phyloP scores from a whole-genome alignment of 306 rosid genomes.

The Medicago lupulina region DNA sequence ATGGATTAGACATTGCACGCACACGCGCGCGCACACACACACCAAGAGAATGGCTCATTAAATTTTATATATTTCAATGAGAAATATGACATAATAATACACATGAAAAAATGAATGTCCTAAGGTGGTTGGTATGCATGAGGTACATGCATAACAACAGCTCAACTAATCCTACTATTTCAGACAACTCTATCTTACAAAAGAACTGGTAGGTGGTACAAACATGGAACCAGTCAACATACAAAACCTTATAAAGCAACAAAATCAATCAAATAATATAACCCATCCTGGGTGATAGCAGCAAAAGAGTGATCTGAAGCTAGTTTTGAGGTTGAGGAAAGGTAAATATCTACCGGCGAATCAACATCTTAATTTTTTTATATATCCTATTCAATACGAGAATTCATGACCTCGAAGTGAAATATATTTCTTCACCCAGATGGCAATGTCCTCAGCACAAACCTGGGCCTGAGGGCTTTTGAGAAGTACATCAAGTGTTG shows the following conservation, averaged over 20 bases:
- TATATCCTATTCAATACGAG: constrained; percentile 70
- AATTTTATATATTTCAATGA: constrained; percentile 48
- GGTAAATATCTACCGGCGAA: constrained; percentile 35
- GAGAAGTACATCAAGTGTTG: constrained; percentile 87
- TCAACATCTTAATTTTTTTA: constrained; percentile 30
- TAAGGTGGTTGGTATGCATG: constrained; percentile 31
- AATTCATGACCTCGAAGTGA: constrained; percentile 95
- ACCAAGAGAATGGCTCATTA: constrained; percentile 29
- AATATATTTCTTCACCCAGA: constrained; percentile 90
- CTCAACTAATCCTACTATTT: constrained; percentile 71
- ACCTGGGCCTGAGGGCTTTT: constrained; percentile 95
- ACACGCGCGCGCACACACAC: background rate
- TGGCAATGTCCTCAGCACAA: constrained; percentile 93
- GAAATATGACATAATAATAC: constrained; percentile 48
- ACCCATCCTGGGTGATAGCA: constrained; percentile 36
- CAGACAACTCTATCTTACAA: constrained; percentile 56
- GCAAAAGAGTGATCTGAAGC: constrained; percentile 40
- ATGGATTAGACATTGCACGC: constrained; percentile 1
- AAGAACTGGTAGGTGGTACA: constrained; percentile 42
- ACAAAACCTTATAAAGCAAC: constrained; percentile 45
- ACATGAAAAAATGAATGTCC: constrained; percentile 52
- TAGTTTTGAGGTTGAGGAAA: constrained; percentile 35
- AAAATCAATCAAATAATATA: constrained; percentile 46
- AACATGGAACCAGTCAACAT: constrained; percentile 39
- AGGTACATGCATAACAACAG: constrained; percentile 52